These are phyloP conservation scores for Aspergillus olivimuriae DNA, from an alignment of 495 filamentous ascomycete species.

Conservation along the genomic window DNA sequence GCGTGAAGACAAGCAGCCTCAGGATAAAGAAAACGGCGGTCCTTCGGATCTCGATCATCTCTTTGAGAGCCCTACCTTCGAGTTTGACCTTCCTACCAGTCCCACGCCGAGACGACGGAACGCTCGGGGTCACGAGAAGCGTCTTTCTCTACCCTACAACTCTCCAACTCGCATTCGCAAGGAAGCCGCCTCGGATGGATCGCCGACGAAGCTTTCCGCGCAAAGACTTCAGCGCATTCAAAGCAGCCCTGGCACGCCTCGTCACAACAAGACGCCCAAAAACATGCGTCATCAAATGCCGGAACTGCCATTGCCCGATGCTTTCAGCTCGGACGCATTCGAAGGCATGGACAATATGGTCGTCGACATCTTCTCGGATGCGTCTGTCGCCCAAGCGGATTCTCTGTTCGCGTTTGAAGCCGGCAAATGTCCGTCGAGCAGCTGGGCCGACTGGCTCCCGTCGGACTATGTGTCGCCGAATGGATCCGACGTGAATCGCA, in stretches of 20 bases:
- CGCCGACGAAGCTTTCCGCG: constrained; percentile 29
- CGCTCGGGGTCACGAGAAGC: constrained; percentile 41
- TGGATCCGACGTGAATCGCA: constrained; percentile 20
- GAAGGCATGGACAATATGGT: constrained; percentile 33
- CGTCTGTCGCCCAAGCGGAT: constrained; percentile 17
- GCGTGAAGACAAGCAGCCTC: constrained; percentile 25
- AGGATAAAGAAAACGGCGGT: constrained; percentile 46
- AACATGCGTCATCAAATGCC: constrained; percentile 17
- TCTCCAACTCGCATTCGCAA: constrained; percentile 28
- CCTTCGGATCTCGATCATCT: constrained; percentile 49
- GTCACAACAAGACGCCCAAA: constrained; percentile 21
- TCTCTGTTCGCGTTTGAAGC: constrained; percentile 20
- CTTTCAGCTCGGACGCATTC: constrained; percentile 22
- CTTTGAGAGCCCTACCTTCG: constrained; percentile 46
- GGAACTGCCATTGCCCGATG: constrained; percentile 15
- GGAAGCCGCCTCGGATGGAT: constrained; percentile 15
- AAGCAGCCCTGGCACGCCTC: constrained; percentile 14
- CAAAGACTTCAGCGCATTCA: constrained; percentile 34
- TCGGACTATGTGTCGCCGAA: constrained; percentile 30
- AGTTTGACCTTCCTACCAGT: constrained; percentile 50
- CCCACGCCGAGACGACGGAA: constrained; percentile 51
- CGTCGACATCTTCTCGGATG: constrained; percentile 35
- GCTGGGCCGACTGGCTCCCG: constrained; percentile 38
- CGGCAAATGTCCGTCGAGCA: constrained; percentile 13
- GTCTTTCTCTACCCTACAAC: constrained; percentile 27